These are phyloP conservation scores for Rutstroemia sp. DNA, from an alignment of 2,329 filamentous ascomycete species.

Conservation along the genomic window DNA sequence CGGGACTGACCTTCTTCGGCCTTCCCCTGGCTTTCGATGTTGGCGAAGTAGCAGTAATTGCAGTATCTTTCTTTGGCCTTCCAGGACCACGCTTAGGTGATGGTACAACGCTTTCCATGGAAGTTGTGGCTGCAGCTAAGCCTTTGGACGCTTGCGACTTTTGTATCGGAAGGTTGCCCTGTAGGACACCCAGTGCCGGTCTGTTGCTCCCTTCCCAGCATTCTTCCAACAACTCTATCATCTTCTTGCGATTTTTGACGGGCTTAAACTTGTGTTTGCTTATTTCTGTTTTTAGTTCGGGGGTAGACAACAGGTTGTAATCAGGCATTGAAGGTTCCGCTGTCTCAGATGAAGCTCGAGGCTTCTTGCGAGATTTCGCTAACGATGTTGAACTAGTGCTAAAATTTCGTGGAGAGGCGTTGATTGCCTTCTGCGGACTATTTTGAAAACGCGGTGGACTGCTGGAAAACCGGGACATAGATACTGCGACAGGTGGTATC, in stretches of 20 bases:
- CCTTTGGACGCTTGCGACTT: slow-evolving; percentile 1
- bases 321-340: slow-evolving; percentile 36
- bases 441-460: slow-evolving; percentile 10
- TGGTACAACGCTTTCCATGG: slow-evolving; percentile 23
- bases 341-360: neutral
- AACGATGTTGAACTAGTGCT: neutral
- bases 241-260: slow-evolving; percentile 58
- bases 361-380: slow-evolving; percentile 1
- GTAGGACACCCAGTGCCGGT: slow-evolving; percentile 21
- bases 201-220: slow-evolving; percentile 60
- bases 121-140: neutral
- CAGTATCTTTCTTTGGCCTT: slow-evolving; percentile 28
- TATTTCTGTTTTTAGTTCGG: slow-evolving; percentile 55
- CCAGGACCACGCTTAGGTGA: slow-evolving; percentile 32
- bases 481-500: slow-evolving; percentile 12
- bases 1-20: slow-evolving; percentile 12
- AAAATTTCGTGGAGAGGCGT: neutral
- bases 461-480: slow-evolving; percentile 13
- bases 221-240: slow-evolving; percentile 61
- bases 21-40: slow-evolving; percentile 14
- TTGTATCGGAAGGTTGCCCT: slow-evolving; percentile 17
- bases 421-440: neutral
- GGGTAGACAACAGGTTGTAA: slow-evolving; percentile 54
- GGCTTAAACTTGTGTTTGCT: slow-evolving; percentile 65
- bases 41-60: slow-evolving; percentile 8